Evolutionary conservation across 202 grass and related monocot genomes (phyloP), one percentile per base, ranked within the genome.

Genomic region (Brachypodium distachyon): DNA sequence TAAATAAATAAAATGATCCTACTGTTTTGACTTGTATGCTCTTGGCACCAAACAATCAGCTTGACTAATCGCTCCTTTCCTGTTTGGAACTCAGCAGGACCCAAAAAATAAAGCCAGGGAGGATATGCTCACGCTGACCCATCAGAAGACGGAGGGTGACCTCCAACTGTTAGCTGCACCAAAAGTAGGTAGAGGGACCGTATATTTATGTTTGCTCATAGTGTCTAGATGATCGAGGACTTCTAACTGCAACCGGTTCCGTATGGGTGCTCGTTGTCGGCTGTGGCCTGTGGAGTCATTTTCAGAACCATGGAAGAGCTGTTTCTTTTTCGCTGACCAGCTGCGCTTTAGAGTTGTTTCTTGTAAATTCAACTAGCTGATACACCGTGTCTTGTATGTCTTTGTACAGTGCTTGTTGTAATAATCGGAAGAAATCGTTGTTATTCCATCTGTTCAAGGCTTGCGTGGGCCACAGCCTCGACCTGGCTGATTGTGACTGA

Each of bases 131-230:
- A 61, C 72, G 69, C 9, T 2, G 3, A 47, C 22, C 64, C 14
- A 68, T n/a, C 42, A 12, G 41, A 36, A 37, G 39, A 49, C 29
- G 13, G 16, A 56, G 1, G 68, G 26, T 26, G 63, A 67, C 79
- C 16, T 23, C 51, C 34, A 81, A 57, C 76, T 50, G 22, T 53
- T 84, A 70, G 76, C 81, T 77, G 77, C 70, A 68, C 18, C 18
- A 71, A 32, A 28, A 47, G 65, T 69, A 69, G 65, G 23, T 74
- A 84, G 58, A 82, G 37, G 68, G 72, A 49, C 48, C 48, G 38
- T 77, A 29, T 72, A 58, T 77, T 72, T 84, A 81, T 72, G 71
- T 59, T 81, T 70, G 47, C 62, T 55, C 50, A 47, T 72, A 22
- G 49, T 1, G 49, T 52, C 19, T 44, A 7, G 27, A 49, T 77